These are phyloP conservation scores for Trametes maxima DNA, from an alignment of 768 basidiomycete genomes.

Conservation along the genomic window DNA sequence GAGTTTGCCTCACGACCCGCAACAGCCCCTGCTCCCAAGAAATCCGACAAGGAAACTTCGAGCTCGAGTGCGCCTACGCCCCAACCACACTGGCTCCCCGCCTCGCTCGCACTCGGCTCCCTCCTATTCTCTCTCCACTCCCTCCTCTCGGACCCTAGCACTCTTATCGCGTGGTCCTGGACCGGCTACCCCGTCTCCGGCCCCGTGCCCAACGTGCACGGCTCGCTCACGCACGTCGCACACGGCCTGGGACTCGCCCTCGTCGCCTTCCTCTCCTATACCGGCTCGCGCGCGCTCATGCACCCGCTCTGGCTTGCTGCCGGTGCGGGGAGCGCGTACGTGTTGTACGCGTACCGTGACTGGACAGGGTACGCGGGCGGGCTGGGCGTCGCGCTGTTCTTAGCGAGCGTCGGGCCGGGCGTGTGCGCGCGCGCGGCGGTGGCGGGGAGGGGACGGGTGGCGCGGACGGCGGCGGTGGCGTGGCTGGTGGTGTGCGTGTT, in stretches of 20 bases:
- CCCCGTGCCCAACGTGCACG: constrained; percentile 72
- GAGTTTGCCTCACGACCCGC: constrained; percentile 54
- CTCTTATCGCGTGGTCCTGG: constrained; percentile 87
- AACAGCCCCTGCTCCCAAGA: constrained; percentile 19
- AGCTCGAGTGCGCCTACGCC: background rate
- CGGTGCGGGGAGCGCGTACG: constrained; percentile 53
- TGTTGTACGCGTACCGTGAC: constrained; percentile 60
- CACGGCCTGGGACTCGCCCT: constrained; percentile 60
- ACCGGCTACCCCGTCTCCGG: constrained; percentile 80
- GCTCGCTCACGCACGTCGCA: constrained; percentile 64
- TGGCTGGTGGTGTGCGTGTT: constrained; percentile 65
- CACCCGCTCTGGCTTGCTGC: constrained; percentile 57
- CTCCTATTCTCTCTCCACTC: constrained; percentile 74
- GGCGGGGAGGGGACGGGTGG: constrained; percentile 37
- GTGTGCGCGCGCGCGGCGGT: constrained; percentile 47
- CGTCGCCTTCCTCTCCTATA: constrained; percentile 37
- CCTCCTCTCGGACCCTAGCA: constrained; percentile 73
- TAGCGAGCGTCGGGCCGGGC: constrained; percentile 63
- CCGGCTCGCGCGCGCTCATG: constrained; percentile 31
- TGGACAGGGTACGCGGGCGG: constrained; percentile 76
- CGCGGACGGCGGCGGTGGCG: constrained; percentile 55
- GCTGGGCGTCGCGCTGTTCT: constrained; percentile 60
- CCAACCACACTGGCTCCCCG: constrained; percentile 36
- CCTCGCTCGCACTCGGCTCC: constrained; percentile 63
- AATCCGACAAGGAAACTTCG: background rate